Evolutionary conservation across 352 stramenopile genomes (phyloP), one percentile per base, ranked within the genome.

Genomic region (Phytophthora kernoviae): DNA sequence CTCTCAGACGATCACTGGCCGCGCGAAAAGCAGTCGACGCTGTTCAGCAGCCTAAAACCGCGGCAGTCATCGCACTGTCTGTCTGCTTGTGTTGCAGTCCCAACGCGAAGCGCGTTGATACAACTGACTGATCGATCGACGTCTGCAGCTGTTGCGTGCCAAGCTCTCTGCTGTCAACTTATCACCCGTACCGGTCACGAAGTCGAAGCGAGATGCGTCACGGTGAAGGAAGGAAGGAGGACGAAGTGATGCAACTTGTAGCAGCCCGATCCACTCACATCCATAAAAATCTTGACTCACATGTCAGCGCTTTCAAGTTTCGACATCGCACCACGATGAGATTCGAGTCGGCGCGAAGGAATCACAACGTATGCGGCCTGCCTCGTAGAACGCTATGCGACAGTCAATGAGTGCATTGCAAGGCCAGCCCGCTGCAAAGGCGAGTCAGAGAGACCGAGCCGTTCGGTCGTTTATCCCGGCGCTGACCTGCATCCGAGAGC

Each of bases 111-210:
- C 24, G 24, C 24, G 37, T 20, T 43, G 2, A 43, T 21, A 18
- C 37, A 43, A n/a, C 33, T 39, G 33, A 11, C 10, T 17, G 33
- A 30, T 30, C 24, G 6, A 30, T 30, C 24, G 24, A 30, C 24
- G 24, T 30, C 24, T 30, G 33, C 33, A 39, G 37, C 37, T 43
- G 37, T 43, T 21, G 37, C 12, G n/a, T 11, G 14, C 37, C 9
- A 43, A 43, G 37, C 37, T 43, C 37, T 43, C 37, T 43, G 15
- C 12, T 43, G 37, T 21, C 37, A 43, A 43, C 37, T 43, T 43
- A 9, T 40, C 33, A 5, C 37, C 12, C 10, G 5, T 21, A 21
- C 0, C 15, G 3, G 37, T 21, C 37, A 21, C 10, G 37, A 8
- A 18, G 37, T 17, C 37, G 37, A 43, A 43, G 37, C 33, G 33